Conservation (phyloP, 768 basidiomycete species). For the Lentinus brumalis region DNA sequence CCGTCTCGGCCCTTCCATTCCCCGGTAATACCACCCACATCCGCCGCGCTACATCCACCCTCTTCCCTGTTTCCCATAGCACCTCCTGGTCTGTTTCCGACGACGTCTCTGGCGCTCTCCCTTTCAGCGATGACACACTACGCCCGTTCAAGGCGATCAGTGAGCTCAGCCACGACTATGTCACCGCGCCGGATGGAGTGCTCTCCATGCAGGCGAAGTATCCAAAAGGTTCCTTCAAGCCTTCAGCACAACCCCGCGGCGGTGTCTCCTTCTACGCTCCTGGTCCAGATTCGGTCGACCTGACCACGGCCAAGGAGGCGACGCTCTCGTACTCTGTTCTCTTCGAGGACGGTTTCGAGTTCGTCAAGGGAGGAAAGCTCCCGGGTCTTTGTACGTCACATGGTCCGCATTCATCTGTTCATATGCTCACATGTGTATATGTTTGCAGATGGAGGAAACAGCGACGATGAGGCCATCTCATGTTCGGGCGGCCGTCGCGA, state of each 20-base stretch:
- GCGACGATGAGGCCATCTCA: constrained; percentile 45
- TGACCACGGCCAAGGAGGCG: constrained; percentile 66
- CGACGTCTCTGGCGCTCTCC: constrained; percentile 19
- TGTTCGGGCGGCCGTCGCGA: constrained; percentile 71
- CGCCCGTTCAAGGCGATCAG: constrained; percentile 24
- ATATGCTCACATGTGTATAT: not conserved
- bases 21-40: not conserved
- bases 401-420: not conserved
- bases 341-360: constrained; percentile 65
- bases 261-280: constrained; percentile 74
- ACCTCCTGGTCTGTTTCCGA: constrained; percentile 30
- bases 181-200: constrained; percentile 26
- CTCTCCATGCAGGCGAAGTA: constrained; percentile 26
- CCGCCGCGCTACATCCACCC: constrained; percentile 5
- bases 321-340: constrained; percentile 62
- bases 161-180: constrained; percentile 24
- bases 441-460: constrained; percentile 56
- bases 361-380: constrained; percentile 68
- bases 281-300: constrained; percentile 52
- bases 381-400: constrained; percentile 63
- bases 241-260: constrained; percentile 46
- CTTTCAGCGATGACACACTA: constrained; percentile 28
- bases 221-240: constrained; percentile 54
- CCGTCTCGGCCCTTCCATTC: constrained; percentile 13
- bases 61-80: constrained; percentile 28